Base-by-base conservation (phyloP, 1,139 yeast genomes). In the Debaryomycetaceae sp. region DNA sequence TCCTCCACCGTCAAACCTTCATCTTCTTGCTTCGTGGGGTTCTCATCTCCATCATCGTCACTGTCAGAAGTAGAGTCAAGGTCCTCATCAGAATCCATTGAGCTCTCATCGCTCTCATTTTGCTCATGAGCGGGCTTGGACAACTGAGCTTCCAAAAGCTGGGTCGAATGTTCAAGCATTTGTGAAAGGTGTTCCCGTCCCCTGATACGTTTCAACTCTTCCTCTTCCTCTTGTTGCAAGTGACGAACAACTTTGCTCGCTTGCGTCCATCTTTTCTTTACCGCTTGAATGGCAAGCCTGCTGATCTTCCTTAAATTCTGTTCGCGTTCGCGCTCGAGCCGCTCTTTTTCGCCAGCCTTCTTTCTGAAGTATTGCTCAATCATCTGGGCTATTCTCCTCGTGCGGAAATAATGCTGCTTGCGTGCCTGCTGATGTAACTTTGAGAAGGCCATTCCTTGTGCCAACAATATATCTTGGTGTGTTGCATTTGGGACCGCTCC, bases 141-240 rank as follows among this genome's bases (percentile, higher is more conserved):
- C 32, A 83, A 58, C 42, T 91, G 95, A 0, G 95, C 94, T 42
- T 88, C 96, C 23, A 91, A 65, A 29, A 91, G 69, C 49, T 84
- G 91, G 0, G 96, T 86, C 18, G 96, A 86, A 46, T 89, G 94
- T 45, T 89, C 95, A 39, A 91, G 62, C 71, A 91, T 89, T 51
- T 85, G 83, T 40, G 88, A 80, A 39, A 91, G 67, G 50, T 89
- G 96, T 43, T 84, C 83, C 51, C 91, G 83, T 22, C 96, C 96
- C 50, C 81, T 80, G 8, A 73, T 68, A 51, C 77, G 65, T 65
- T 84, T 75, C 56, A 84, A 61, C 55, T 77, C 82, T 40, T 82
- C 91, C 37, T 70, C 78, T 41, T 80, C 82, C 39, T 66, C 67
- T 23, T 56, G 58, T 37, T 67, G 73, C 31, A 71, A 63, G 26